Evolutionary conservation across 2,329 filamentous ascomycete genomes (phyloP), one percentile per base, ranked within the genome.

Genomic region (Clonostachys rosea): DNA sequence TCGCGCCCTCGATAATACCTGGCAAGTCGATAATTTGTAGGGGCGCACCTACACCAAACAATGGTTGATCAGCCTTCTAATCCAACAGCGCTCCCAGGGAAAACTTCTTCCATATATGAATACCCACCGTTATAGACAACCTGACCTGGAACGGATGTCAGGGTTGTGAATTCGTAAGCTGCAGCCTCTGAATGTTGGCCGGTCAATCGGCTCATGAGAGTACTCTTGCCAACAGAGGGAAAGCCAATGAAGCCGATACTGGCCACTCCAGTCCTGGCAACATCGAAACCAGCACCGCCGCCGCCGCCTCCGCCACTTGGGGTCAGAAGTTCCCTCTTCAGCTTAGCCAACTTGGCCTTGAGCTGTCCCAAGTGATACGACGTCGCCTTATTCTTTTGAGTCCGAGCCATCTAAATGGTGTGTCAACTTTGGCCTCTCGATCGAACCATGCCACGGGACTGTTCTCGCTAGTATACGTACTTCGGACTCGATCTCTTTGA

Each of bases 161-260:
- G 78, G 47, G 94, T 99, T 55, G 94, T 99, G 75, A 99, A 99
- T 67, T 99, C 94, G 71, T 99, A 99, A 45, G 92, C 94, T 16
- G 94, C 94, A 47, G 84, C 92, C 76, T 99, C 94, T 3, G 92
- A 97, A 66, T 99, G 92, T 70, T 96, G 92, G 45, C 94, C 94
- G 40, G 94, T 99, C 64, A 99, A 73, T 62, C 77, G 84, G 65
- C 86, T 96, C 91, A 99, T 96, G 59, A 99, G 77, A 44, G 94
- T 99, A 79, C 90, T 96, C 74, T 99, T 99, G 52, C 94, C 94
- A 52, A 99, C 94, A 2, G 94, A 99, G 2, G 94, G 94, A 62
- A 99, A 99, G 34, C 94, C 94, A 63, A 97, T 96, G 71, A 97
- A 97, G 40, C 92, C 92, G 61, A 99, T 84, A 76, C 89, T 95